Conservation (phyloP, 2,329 filamentous ascomycete species). For the Paecilomyces niveus region DNA sequence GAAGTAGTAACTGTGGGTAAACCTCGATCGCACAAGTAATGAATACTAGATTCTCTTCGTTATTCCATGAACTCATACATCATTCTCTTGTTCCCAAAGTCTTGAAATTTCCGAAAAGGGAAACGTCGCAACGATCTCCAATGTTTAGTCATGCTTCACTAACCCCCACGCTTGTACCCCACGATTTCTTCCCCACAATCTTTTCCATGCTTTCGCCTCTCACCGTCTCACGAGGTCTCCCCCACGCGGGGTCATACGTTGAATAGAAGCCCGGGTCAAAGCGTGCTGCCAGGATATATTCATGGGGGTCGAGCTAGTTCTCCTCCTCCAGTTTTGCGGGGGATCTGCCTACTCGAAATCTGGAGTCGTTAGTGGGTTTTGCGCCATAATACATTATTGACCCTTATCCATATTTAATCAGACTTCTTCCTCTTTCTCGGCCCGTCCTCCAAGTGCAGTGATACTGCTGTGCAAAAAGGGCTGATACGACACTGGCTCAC, state of each 20-base stretch:
- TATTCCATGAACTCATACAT: too few species aligned
- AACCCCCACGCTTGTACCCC: neutral
- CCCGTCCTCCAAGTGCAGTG: neutral
- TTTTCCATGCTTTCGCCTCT: neutral
- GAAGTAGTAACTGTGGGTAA: too few species aligned
- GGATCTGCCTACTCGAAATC: neutral
- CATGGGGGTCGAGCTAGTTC: neutral
- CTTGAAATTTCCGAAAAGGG: too few species aligned
- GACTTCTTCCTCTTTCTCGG: neutral
- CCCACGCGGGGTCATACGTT: neutral
- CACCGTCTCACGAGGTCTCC: neutral
- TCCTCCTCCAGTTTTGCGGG: neutral
- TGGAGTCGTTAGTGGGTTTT: neutral
- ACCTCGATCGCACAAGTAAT: too few species aligned
- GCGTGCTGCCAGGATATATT: neutral
- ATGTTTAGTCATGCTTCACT: neutral
- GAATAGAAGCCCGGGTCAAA: neutral
- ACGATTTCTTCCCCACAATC: neutral
- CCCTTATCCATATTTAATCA: neutral
- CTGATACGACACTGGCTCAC: neutral
- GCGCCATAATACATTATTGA: neutral
- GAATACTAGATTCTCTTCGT: too few species aligned
- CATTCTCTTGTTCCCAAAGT: too few species aligned
- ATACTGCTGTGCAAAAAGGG: neutral
- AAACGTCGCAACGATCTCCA: too few species aligned